Percentiles rank a stretch among this genome's conserved stretches.
Evolutionary conservation across 192 early-diverging fungal species (phyloP).

Genomic region (Coemansia sp.): DNA sequence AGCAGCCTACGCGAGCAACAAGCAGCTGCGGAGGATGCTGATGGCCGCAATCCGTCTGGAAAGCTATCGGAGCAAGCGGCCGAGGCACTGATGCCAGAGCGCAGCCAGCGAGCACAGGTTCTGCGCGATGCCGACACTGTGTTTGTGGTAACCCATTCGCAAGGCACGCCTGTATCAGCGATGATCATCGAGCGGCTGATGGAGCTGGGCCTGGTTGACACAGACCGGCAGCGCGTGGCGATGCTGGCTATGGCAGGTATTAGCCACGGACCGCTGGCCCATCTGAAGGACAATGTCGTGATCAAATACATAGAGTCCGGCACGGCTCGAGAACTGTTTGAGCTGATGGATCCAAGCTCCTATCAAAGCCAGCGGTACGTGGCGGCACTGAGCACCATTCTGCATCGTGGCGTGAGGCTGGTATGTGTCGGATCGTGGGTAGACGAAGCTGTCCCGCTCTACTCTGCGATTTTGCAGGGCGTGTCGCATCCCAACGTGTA

Average conservation of each 20-base stretch:
- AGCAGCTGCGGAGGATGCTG: too few species aligned
- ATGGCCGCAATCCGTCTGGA: not conserved
- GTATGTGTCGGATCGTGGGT: constrained; percentile 85
- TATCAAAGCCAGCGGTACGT: constrained; percentile 68
- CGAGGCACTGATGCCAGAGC: constrained; percentile 37
- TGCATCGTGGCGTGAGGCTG: constrained; percentile 68
- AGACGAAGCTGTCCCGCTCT: constrained; percentile 94
- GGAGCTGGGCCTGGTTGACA: constrained; percentile 62
- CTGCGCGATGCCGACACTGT: constrained; percentile 65
- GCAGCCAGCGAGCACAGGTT: constrained; percentile 17
- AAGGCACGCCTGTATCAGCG: constrained; percentile 87
- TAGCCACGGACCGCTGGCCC: constrained; percentile 83
- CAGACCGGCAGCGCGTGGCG: constrained; percentile 66
- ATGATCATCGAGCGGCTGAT: constrained; percentile 75
- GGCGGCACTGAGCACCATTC: constrained; percentile 63
- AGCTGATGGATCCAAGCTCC: constrained; percentile 81
- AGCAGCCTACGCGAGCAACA: constrained; percentile 6
- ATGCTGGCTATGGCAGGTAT: constrained; percentile 93
- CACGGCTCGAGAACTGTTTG: constrained; percentile 89
- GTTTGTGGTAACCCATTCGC: constrained; percentile 88
- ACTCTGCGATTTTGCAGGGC: constrained; percentile 70
- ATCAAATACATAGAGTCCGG: constrained; percentile 89
- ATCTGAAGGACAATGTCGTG: constrained; percentile 75
- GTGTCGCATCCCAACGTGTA: constrained; percentile 77
- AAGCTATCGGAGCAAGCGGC: constrained; percentile 26